Conservation (phyloP, 495 filamentous ascomycete genomes). For the Baudoinia panamericana region DNA sequence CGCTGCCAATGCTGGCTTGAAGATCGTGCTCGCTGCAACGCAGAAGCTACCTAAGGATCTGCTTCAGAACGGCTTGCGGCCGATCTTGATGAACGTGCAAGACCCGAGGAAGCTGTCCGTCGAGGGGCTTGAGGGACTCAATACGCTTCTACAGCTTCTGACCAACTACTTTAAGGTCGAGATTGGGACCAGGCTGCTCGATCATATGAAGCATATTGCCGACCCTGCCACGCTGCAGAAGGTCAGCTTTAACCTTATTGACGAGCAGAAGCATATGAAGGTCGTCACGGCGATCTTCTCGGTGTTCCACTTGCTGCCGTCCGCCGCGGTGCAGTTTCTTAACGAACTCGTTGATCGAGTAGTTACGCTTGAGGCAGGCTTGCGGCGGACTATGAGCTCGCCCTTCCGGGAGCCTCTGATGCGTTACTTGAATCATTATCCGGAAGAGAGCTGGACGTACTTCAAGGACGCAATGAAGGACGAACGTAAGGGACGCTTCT, state of each 20-base stretch:
- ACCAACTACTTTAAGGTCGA: constrained; percentile 99
- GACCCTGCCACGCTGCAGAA: constrained; percentile 68
- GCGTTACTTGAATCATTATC: constrained; percentile 86
- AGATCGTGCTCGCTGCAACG: constrained; percentile 69
- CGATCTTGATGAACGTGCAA: constrained; percentile 88
- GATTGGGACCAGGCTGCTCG: constrained; percentile 78
- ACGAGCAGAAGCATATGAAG: constrained; percentile 82
- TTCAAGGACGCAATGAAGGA: constrained; percentile 64
- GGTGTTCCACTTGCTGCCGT: constrained; percentile 86
- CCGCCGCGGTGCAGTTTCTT: constrained; percentile 81
- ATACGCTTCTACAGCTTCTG: constrained; percentile 71
- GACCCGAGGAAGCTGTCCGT: constrained; percentile 84
- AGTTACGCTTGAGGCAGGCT: constrained; percentile 69
- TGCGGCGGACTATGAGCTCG: constrained; percentile 81
- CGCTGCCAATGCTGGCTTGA: constrained; percentile 78
- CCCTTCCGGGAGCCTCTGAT: constrained; percentile 88
- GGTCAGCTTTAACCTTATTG: constrained; percentile 83
- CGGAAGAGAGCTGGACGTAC: constrained; percentile 71
- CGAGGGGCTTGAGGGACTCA: constrained; percentile 80
- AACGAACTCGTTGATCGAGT: constrained; percentile 77
- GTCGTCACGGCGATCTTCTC: constrained; percentile 88
- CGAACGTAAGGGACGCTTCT: constrained; percentile 79
- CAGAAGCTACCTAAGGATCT: constrained; percentile 93
- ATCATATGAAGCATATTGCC: constrained; percentile 85
- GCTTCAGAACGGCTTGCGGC: constrained; percentile 82